phyloP scores from a whole-genome alignment of 139 green algal genomes.

The Diplosphaera chodatii region DNA sequence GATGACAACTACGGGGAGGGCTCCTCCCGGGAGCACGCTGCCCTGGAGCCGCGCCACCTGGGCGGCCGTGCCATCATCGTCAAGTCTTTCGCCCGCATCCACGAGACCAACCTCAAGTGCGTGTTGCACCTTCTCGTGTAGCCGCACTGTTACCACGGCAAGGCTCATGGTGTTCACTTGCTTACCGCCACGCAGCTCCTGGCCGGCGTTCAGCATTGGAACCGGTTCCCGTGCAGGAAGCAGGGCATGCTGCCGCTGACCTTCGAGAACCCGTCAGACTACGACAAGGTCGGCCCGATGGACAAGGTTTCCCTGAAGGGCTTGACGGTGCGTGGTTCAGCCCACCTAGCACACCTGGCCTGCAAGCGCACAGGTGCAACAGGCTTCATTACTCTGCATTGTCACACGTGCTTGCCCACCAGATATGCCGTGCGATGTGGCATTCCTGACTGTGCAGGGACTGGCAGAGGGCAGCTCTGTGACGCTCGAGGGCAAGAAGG shows the following conservation, averaged over 20 bases:
- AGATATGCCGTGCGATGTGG: too few species aligned
- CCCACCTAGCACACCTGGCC: too few species aligned
- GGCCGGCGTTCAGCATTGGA: too few species aligned
- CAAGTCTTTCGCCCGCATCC: conserved; percentile 93
- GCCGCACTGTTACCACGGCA: too few species aligned
- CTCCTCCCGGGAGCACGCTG: conserved; percentile 83
- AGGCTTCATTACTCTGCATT: too few species aligned
- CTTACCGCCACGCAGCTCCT: too few species aligned
- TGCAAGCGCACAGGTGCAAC: too few species aligned
- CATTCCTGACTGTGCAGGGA: too few species aligned
- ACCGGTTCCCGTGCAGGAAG: conserved; percentile 82
- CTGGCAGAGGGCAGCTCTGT: conserved; percentile 76
- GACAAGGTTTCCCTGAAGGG: conserved; percentile 77
- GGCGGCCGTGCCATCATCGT: conserved; percentile 84
- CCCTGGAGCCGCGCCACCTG: conserved; percentile 91
- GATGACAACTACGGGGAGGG: conserved; percentile 95
- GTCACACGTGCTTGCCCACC: too few species aligned
- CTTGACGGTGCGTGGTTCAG: conserved; percentile 49
- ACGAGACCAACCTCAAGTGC: conserved; percentile 48
- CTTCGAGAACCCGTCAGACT: conserved; percentile 86
- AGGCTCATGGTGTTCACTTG: too few species aligned
- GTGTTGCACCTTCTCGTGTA: too few species aligned
- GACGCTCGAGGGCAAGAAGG: conserved; percentile 70
- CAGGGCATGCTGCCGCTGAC: conserved; percentile 84
- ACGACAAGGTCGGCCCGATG: conserved; percentile 76